Evolutionary conservation across 176 grass and related monocot genomes (phyloP).

Genomic region (Aegilops sharonensis): DNA sequence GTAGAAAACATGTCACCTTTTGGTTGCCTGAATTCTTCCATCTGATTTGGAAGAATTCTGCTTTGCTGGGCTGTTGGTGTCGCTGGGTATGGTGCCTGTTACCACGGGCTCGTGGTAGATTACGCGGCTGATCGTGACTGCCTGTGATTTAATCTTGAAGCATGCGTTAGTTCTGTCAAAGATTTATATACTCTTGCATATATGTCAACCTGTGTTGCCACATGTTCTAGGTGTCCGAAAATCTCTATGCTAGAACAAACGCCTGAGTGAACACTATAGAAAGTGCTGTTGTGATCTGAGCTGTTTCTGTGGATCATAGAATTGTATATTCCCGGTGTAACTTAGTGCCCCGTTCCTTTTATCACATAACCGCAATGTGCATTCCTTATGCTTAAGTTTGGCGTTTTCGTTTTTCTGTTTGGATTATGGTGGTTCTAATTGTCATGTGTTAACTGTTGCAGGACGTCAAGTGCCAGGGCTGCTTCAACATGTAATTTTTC

Average conservation of each 20-base stretch:
- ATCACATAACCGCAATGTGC: not conserved
- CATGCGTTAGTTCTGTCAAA: not conserved
- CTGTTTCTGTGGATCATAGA: not conserved
- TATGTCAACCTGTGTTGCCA: not conserved
- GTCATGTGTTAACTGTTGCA: not conserved
- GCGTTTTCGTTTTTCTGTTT: not conserved
- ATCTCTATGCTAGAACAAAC: not conserved
- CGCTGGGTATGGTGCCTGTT: not conserved
- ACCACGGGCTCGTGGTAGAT: not conserved
- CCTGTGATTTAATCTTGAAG: not conserved
- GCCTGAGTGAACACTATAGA: not conserved
- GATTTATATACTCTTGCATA: not conserved
- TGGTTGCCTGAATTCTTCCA: not conserved
- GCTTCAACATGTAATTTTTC: constrained; percentile 73
- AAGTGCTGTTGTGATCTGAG: not conserved
- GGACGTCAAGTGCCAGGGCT: constrained; percentile 81
- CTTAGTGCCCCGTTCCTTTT: not conserved
- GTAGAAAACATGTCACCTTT: not conserved
- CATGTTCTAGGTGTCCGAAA: not conserved
- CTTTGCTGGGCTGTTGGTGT: not conserved
- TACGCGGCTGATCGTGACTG: not conserved
- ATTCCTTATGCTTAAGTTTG: not conserved
- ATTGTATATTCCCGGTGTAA: not conserved
- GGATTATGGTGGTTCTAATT: not conserved
- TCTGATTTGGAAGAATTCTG: not conserved